A percentile compares a stretch with the other conserved stretches of the same genome.
Conservation (phyloP, 441 rosid genomes). For the Syzygium malaccense region DNA sequence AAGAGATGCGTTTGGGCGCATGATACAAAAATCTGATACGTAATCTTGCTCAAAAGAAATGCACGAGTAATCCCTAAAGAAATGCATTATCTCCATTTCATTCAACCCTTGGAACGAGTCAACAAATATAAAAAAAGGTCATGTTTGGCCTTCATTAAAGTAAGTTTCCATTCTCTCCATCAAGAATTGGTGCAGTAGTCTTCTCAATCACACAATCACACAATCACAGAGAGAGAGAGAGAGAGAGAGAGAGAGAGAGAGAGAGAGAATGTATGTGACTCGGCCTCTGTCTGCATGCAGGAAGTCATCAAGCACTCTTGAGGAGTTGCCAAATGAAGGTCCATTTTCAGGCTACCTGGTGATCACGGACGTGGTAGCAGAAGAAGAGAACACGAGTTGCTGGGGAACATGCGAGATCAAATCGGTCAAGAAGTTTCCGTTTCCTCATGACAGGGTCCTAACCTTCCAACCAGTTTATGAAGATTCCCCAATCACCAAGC, state of each 20-base stretch:
- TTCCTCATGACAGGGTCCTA: conserved; percentile 54
- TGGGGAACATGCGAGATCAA: conserved; percentile 30
- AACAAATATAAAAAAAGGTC: too few species aligned
- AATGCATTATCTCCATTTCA: neutral
- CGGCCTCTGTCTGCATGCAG: conserved; percentile 41
- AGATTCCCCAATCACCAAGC: conserved; percentile 26
- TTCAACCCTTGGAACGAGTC: neutral
- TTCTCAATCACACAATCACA: too few species aligned
- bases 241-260: too few species aligned
- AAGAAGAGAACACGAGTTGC: conserved; percentile 38
- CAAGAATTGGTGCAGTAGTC: too few species aligned
- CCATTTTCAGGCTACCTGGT: conserved; percentile 23
- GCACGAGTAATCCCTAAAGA: neutral
- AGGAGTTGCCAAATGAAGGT: conserved; percentile 20
- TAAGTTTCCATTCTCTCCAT: too few species aligned
- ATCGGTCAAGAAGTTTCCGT: conserved; percentile 30
- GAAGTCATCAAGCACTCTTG: conserved; percentile 24
- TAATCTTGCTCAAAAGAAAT: neutral
- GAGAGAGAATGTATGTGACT: conserved; percentile 35
- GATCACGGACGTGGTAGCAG: conserved; percentile 48
- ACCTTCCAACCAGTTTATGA: conserved; percentile 28
- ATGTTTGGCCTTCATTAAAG: too few species aligned
- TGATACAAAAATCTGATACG: neutral
- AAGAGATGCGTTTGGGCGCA: neutral
- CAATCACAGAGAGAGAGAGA: too few species aligned